These are phyloP conservation scores for Fusarium ambrosium DNA, from an alignment of 2,329 filamentous ascomycete genomes.

Conservation along the genomic window DNA sequence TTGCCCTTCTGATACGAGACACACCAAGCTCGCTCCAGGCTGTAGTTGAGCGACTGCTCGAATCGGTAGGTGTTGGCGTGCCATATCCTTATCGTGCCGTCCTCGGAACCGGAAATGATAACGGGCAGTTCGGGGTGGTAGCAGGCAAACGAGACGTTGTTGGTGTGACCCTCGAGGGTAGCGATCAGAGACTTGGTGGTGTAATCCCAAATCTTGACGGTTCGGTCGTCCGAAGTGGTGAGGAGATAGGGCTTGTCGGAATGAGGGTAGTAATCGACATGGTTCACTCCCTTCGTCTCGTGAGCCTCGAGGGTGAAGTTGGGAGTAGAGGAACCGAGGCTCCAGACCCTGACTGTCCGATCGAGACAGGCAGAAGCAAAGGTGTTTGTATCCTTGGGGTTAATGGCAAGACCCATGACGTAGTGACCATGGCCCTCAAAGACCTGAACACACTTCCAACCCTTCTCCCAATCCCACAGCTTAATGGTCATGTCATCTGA, in stretches of 20 bases:
- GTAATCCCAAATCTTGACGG: slow-evolving; percentile 99
- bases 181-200: slow-evolving; percentile 98
- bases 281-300: slow-evolving; percentile 97
- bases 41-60: slow-evolving; percentile 96
- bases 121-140: slow-evolving; percentile 97
- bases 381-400: slow-evolving; percentile 95
- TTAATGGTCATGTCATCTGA: slow-evolving; percentile 99
- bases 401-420: slow-evolving; percentile 96
- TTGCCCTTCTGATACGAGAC: slow-evolving; percentile 94
- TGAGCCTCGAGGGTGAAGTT: slow-evolving; percentile 98
- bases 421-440: slow-evolving; percentile 98
- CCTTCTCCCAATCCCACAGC: slow-evolving; percentile 99
- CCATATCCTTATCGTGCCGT: slow-evolving; percentile 98
- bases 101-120: slow-evolving; percentile 97
- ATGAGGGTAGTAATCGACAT: slow-evolving; percentile 89
- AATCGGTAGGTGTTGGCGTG: slow-evolving; percentile 97
- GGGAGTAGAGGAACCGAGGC: slow-evolving; percentile 89
- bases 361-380: slow-evolving; percentile 96
- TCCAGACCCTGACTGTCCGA: slow-evolving; percentile 98
- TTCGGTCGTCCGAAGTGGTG: slow-evolving; percentile 95
- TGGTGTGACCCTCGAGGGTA: slow-evolving; percentile 95
- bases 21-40: slow-evolving; percentile 96
- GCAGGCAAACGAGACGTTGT: slow-evolving; percentile 97
- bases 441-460: slow-evolving; percentile 97
- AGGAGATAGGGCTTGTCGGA: slow-evolving; percentile 88